Percentiles rank a stretch among this genome's conserved stretches.
These are phyloP conservation scores for Glycine latifolia DNA, from an alignment of 306 rosid species.

Conservation along the genomic window DNA sequence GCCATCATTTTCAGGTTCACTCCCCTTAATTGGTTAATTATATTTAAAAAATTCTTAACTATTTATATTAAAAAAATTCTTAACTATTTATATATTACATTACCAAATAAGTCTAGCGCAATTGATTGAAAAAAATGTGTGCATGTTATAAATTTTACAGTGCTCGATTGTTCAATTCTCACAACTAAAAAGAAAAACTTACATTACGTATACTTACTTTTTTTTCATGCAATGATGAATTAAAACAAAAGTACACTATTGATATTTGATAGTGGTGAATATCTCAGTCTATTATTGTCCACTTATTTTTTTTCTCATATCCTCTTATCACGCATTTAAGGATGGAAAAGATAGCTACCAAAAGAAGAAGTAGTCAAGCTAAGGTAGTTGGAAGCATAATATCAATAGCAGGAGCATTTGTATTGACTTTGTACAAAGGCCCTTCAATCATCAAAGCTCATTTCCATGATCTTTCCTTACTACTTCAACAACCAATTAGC, in stretches of 20 bases:
- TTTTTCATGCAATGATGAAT: background rate
- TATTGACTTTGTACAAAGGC: conserved; percentile 81
- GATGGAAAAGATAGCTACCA: conserved; percentile 70
- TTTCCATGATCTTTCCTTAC: conserved; percentile 2
- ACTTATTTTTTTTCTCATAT: background rate
- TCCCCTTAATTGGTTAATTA: no score
- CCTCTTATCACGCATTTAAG: conserved; percentile 45
- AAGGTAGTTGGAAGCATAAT: conserved; percentile 78
- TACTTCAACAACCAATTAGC: conserved; percentile 46
- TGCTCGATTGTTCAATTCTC: no score
- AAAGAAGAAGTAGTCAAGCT: conserved; percentile 73
- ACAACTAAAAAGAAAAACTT: background rate
- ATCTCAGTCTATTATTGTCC: background rate
- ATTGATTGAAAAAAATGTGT: no score
- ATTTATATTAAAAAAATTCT: background rate
- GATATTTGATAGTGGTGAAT: background rate
- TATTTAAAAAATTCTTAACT: background rate
- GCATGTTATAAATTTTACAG: no score
- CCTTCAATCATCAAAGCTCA: conserved; percentile 53
- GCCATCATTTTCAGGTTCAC: conserved; percentile 82
- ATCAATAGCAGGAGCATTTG: conserved; percentile 86
- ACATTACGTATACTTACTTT: background rate
- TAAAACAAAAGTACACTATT: background rate
- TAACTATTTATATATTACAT: no score
- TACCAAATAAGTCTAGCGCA: no score